Percentiles rank a stretch among this genome's conserved stretches.
These are phyloP conservation scores for Nyctanthes arbortristis DNA, from an alignment of 257 asterid species.

Conservation along the genomic window DNA sequence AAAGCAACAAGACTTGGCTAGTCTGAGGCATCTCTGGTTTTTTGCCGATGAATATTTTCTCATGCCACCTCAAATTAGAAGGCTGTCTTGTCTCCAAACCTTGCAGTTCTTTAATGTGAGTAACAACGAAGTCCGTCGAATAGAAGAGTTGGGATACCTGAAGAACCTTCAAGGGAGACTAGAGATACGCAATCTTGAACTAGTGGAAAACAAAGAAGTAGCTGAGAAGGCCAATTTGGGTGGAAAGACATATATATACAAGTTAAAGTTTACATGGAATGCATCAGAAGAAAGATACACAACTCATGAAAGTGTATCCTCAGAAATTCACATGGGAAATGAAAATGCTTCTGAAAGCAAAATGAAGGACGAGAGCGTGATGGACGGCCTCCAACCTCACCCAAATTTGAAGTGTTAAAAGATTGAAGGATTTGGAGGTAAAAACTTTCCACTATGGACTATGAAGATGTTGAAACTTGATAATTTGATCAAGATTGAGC, in stretches of 20 bases:
- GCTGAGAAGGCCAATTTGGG: too few species aligned
- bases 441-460: conserved; percentile 23
- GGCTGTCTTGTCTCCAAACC: conserved; percentile 24
- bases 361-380: too few species aligned
- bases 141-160: conserved; percentile 25
- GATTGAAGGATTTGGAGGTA: conserved; percentile 12
- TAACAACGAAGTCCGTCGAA: conserved; percentile 18
- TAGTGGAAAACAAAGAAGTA: conserved; percentile 21
- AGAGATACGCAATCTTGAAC: conserved; percentile 6
- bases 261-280: conserved; percentile 11
- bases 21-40: conserved; percentile 29
- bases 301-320: too few species aligned
- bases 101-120: conserved; percentile 9
- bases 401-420: conserved; percentile 17
- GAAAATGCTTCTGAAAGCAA: too few species aligned
- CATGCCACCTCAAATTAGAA: too few species aligned
- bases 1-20: conserved; percentile 4
- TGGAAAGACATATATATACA: conserved; percentile 4
- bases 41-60: too few species aligned
- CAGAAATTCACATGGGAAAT: too few species aligned
- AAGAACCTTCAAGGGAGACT: conserved; percentile 23
- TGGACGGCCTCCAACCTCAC: conserved; percentile 37
- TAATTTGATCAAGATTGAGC: neutral
- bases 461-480: too few species aligned
- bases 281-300: neutral